Evolutionary conservation across 768 basidiomycete species (phyloP), one percentile per base, ranked within the genome.

Genomic region (Ephemerocybe angulata): DNA sequence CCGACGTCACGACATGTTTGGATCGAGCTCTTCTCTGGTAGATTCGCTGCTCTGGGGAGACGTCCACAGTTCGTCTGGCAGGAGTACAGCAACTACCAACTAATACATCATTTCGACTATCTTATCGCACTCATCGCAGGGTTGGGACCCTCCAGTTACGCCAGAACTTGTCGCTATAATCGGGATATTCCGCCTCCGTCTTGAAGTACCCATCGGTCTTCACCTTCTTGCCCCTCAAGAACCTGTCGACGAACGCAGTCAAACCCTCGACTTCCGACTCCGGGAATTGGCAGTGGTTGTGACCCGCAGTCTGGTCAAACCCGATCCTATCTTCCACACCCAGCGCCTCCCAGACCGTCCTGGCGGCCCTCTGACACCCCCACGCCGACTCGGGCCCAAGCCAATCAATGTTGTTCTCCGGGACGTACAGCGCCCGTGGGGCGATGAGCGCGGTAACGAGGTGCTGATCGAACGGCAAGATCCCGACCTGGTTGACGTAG

Each of bases 381-480:
- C 70, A 83, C 4, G 71, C 70, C 40, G 73, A 73, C 53, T 74
- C 64, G n/a, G 79, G 76, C 24, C 82, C 79, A 29, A 83, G 71
- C 82, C 82, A 84, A 52, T 76, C 78, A 47, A 73, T 74, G 10
- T 77, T 76, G 64, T 85, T 83, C 62, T 83, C 82, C 59, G 77
- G 78, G 50, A 77, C 66, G 52, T 82, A 69, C 40, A 85, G 57
- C 3, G 70, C 74, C 38, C 83, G 78, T 17, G 83, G 83, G 7
- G 82, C 82, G 54, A 85, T 72, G 50, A 85, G 61, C 0, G 72
- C 82, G 8, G 78, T 71, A 57, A 85, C 79, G 62, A 76, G 54
- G 63, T 85, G 82, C 65, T 85, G 83, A 67, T 85, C 83, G 65
- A 76, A 77, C 7, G 82, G 81, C 15, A 85, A 76, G 47, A 56